A percentile compares a stretch with the other conserved stretches of the same genome.
These are phyloP conservation scores for Zygosaccharomyces siamensis DNA, from an alignment of 805 yeast species.

Conservation along the genomic window DNA sequence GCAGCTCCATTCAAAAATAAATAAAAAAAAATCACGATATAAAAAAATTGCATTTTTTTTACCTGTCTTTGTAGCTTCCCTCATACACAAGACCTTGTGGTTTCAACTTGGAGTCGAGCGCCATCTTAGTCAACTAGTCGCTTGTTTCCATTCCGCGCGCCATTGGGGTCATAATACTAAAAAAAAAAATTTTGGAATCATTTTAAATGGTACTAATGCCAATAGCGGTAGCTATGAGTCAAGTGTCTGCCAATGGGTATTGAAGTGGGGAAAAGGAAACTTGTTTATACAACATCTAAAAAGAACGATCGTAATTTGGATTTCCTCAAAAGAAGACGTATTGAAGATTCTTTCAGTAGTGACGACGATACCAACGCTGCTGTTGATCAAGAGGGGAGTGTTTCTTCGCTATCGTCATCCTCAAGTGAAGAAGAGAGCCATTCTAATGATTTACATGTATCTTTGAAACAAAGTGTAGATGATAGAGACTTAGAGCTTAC, in stretches of 20 bases:
- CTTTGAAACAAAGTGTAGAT: conserved; percentile 8
- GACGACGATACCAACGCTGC: not conserved
- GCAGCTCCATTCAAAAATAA: not conserved
- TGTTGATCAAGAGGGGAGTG: no score
- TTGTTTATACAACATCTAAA: conserved; percentile 9
- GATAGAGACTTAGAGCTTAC: conserved; percentile 1
- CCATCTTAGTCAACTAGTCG: no score
- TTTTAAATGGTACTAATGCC: not conserved
- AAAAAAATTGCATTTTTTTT: not conserved
- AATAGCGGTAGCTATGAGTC: not conserved
- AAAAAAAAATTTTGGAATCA: not conserved
- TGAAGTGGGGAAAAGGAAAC: conserved; percentile 3
- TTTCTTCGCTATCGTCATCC: no score
- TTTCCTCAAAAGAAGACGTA: conserved; percentile 9
- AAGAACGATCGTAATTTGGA: conserved; percentile 7
- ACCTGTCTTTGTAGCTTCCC: no score
- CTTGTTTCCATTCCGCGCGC: conserved; percentile 1
- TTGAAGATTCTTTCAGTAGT: conserved; percentile 3
- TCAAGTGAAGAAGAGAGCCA: not conserved
- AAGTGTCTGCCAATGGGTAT: not conserved
- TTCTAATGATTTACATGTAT: not conserved
- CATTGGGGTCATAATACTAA: not conserved
- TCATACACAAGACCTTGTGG: no score
- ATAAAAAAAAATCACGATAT: not conserved
- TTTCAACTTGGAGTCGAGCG: no score